A percentile compares a stretch with the other conserved stretches of the same genome.
phyloP scores from a whole-genome alignment of 208 protist species.

The Herpetomonas tarakana region DNA sequence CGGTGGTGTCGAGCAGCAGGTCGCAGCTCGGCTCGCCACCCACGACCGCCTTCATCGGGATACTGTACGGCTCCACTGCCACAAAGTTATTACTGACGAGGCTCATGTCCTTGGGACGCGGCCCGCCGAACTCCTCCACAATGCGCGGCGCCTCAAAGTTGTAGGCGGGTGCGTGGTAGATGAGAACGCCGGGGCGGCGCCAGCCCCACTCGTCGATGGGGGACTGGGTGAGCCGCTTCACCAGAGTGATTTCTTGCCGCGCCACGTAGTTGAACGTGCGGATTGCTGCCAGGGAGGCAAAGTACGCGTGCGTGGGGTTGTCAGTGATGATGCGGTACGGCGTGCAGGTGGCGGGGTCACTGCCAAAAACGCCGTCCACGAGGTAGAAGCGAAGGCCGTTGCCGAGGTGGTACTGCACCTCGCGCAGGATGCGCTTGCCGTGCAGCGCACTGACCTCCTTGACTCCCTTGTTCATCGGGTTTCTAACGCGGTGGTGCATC shows the following conservation, averaged over 20 bases:
- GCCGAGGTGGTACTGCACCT: conserved; percentile 88
- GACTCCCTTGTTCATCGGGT: conserved; percentile 54
- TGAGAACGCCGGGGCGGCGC: conserved; percentile 73
- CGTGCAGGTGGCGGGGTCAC: conserved; percentile 59
- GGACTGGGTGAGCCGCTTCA: conserved; percentile 77
- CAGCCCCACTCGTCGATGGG: conserved; percentile 89
- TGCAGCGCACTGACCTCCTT: conserved; percentile 61
- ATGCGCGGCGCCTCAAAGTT: conserved; percentile 84
- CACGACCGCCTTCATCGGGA: conserved; percentile 86
- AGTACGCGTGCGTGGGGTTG: conserved; percentile 88
- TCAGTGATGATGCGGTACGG: conserved; percentile 90
- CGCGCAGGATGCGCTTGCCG: conserved; percentile 83
- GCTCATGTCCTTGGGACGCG: conserved; percentile 79
- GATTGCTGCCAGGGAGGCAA: conserved; percentile 72
- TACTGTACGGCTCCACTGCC: conserved; percentile 86
- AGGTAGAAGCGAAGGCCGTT: conserved; percentile 88
- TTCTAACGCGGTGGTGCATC: conserved; percentile 75
- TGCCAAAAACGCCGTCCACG: conserved; percentile 85
- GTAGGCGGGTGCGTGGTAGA: conserved; percentile 86
- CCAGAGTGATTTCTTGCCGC: conserved; percentile 82
- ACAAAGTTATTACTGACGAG: conserved; percentile 69
- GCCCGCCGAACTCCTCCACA: conserved; percentile 91
- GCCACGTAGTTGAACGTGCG: conserved; percentile 85
- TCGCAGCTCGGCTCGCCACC: conserved; percentile 79
- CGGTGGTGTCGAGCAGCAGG: conserved; percentile 66